Conservation (phyloP, 768 basidiomycete species). For the Lentinula detonsa region DNA sequence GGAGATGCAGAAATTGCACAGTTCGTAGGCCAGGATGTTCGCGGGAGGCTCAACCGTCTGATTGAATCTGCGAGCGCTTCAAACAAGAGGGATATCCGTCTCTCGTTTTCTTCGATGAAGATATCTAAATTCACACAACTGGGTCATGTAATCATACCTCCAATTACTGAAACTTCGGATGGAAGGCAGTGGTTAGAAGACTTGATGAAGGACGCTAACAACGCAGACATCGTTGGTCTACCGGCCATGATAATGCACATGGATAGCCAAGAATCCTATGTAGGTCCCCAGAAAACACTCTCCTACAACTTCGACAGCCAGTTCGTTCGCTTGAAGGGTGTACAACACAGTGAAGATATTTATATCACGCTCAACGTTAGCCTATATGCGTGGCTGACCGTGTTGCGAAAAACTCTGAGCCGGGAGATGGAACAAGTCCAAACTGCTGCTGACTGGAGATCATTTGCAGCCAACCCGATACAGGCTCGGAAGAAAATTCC, state of each 20-base stretch:
- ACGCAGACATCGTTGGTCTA: conserved; percentile 73
- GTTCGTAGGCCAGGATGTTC: conserved; percentile 61
- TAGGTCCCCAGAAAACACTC: conserved; percentile 35
- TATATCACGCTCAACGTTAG: conserved; percentile 83
- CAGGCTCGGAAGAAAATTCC: conserved; percentile 32
- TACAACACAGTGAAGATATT: conserved; percentile 60
- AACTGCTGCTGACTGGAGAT: conserved; percentile 48
- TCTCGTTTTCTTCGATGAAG: conserved; percentile 71
- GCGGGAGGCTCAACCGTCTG: conserved; percentile 63
- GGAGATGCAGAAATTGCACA: conserved; percentile 73
- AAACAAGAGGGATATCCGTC: conserved; percentile 56
- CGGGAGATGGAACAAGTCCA: conserved; percentile 75
- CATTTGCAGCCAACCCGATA: conserved; percentile 21
- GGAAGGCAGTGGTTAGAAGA: conserved; percentile 54
- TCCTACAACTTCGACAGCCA: conserved; percentile 69
- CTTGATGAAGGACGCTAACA: conserved; percentile 53
- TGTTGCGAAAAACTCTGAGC: conserved; percentile 68
- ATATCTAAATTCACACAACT: conserved; percentile 70
- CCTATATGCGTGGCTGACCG: conserved; percentile 75
- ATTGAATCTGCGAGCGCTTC: conserved; percentile 44
- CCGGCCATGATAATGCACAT: conserved; percentile 82
- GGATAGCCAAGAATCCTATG: conserved; percentile 57
- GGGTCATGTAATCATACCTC: conserved; percentile 38
- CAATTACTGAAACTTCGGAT: conserved; percentile 28
- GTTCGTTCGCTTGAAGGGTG: conserved; percentile 50